phyloP scores from a whole-genome alignment of 257 asterid species.

The Ophiorrhiza pumila region DNA sequence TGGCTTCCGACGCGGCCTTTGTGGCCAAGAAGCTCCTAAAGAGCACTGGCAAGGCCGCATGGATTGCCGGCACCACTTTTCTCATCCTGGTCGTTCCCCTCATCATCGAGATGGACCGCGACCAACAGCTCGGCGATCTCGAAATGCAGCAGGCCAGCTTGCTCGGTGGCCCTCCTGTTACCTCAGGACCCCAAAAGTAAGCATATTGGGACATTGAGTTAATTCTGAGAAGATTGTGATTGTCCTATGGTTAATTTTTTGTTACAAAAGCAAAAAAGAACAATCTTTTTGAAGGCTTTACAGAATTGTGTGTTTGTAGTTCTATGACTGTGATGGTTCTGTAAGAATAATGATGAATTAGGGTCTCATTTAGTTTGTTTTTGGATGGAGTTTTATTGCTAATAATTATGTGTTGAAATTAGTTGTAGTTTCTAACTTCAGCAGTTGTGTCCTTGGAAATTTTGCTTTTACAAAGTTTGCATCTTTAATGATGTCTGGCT shows the following conservation, averaged over 20 bases:
- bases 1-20: conserved; percentile 55
- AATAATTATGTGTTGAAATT: not conserved
- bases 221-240: not conserved
- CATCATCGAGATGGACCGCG: conserved; percentile 86
- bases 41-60: conserved; percentile 91
- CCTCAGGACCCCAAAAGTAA: conserved; percentile 20
- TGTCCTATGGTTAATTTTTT: not conserved
- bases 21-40: conserved; percentile 60
- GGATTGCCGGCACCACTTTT: conserved; percentile 80
- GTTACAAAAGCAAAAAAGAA: not conserved
- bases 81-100: conserved; percentile 71
- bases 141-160: conserved; percentile 82
- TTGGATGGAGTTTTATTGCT: not conserved
- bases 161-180: conserved; percentile 51
- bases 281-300: not conserved
- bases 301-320: not conserved
- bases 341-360: not conserved
- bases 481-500: not conserved
- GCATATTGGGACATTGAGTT: not conserved
- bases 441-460: not conserved
- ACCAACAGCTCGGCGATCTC: conserved; percentile 66
- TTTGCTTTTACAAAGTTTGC: not conserved
- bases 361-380: not conserved
- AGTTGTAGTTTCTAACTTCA: not conserved
- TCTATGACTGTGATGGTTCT: not conserved